Conservation (phyloP, 257 asterid genomes). For the Avicennia marina region DNA sequence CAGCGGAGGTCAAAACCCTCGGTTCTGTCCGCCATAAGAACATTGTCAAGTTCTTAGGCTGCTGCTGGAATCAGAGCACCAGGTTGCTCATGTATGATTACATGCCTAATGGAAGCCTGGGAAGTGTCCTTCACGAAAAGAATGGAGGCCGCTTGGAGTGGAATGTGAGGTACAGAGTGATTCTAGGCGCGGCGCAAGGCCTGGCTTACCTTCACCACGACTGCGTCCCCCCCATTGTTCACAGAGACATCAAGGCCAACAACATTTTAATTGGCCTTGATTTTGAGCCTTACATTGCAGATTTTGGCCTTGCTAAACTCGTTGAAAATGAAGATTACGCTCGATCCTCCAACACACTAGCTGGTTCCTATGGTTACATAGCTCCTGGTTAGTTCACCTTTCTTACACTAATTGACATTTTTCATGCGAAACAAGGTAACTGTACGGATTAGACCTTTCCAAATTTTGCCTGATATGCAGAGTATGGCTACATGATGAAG, state of each 20-base stretch:
- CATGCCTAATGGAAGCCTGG: conserved; percentile 89
- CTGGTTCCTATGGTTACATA: conserved; percentile 87
- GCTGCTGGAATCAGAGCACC: conserved; percentile 73
- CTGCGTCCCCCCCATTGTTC: conserved; percentile 80
- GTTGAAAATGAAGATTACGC: conserved; percentile 61
- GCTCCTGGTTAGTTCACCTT: conserved; percentile 65
- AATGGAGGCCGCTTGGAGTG: conserved; percentile 68
- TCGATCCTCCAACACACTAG: conserved; percentile 64
- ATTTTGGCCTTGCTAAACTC: conserved; percentile 83
- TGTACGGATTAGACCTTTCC: no score
- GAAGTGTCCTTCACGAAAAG: conserved; percentile 63
- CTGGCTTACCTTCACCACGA: conserved; percentile 82
- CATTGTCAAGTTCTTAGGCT: conserved; percentile 79
- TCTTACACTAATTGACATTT: background rate
- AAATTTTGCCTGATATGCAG: conserved; percentile 29
- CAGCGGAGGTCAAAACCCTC: conserved; percentile 75
- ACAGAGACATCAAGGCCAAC: conserved; percentile 84
- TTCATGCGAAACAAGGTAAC: background rate
- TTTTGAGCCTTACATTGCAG: conserved; percentile 86
- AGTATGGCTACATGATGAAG: conserved; percentile 79
- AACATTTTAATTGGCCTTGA: conserved; percentile 75
- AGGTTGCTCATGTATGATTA: conserved; percentile 82
- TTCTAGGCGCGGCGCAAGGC: conserved; percentile 80
- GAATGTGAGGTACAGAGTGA: conserved; percentile 68
- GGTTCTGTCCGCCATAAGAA: conserved; percentile 82